These are phyloP conservation scores for Rhizopogon roseolus DNA, from an alignment of 768 basidiomycete genomes.

Conservation along the genomic window DNA sequence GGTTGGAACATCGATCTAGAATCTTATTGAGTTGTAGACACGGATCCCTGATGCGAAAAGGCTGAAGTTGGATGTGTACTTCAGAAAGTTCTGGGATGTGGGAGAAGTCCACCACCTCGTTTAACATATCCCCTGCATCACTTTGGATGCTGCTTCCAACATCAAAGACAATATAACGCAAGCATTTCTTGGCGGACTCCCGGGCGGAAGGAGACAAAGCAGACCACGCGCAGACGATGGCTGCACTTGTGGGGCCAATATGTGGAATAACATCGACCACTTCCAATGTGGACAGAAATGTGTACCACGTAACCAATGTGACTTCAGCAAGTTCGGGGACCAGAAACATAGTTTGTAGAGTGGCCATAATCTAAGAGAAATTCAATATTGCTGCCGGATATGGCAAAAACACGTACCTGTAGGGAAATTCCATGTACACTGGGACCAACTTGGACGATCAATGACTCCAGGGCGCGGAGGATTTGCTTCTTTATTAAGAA, in stretches of 20 bases:
- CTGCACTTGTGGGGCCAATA: slow-evolving; percentile 83
- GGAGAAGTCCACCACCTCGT: slow-evolving; percentile 78
- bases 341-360: slow-evolving; percentile 83
- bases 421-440: slow-evolving; percentile 75
- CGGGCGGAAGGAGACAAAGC: slow-evolving; percentile 50
- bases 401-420: slow-evolving; percentile 53
- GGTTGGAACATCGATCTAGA: slow-evolving; percentile 67
- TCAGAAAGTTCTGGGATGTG: slow-evolving; percentile 60
- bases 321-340: slow-evolving; percentile 72
- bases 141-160: slow-evolving; percentile 31
- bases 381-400: slow-evolving; percentile 4
- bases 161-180: slow-evolving; percentile 68
- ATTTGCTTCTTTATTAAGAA: slow-evolving; percentile 68
- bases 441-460: slow-evolving; percentile 68
- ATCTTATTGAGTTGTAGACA: slow-evolving; percentile 57
- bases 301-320: slow-evolving; percentile 75
- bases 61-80: slow-evolving; percentile 36
- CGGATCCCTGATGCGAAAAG: slow-evolving; percentile 49
- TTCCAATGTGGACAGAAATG: slow-evolving; percentile 65
- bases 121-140: slow-evolving; percentile 50
- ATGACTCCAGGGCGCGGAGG: slow-evolving; percentile 68
- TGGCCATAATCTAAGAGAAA: slow-evolving; percentile 81
- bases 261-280: slow-evolving; percentile 75
- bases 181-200: slow-evolving; percentile 48
- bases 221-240: slow-evolving; percentile 76